Percentiles rank a stretch among this genome's conserved stretches.
These are phyloP conservation scores for Scytalidium lignicola DNA, from an alignment of 2,329 filamentous ascomycete genomes.

Conservation along the genomic window DNA sequence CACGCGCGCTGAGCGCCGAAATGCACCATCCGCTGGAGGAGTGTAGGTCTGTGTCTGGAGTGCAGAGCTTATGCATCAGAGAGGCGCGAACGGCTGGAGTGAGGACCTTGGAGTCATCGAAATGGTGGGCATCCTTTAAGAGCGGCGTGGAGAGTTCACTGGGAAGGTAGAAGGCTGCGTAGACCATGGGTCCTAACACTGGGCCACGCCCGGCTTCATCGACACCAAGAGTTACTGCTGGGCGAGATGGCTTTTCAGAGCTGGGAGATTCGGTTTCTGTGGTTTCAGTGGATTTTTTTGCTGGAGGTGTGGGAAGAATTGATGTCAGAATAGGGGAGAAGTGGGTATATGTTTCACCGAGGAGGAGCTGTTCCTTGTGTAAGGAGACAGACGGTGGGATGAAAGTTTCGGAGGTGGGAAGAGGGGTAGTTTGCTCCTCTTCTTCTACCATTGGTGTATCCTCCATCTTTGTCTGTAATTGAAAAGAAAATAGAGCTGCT, in stretches of 20 bases:
- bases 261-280: conserved; percentile 13
- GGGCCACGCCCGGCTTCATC: conserved; percentile 93
- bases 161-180: conserved; percentile 71
- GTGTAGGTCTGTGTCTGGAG: conserved; percentile 51
- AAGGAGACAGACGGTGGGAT: conserved; percentile 65
- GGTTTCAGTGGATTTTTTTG: conserved; percentile 7
- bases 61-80: conserved; percentile 68
- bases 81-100: conserved; percentile 71
- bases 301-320: conserved; percentile 39
- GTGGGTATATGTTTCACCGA: conserved; percentile 65
- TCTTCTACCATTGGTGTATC: conserved; percentile 27
- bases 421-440: conserved; percentile 28
- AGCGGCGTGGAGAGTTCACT: conserved; percentile 64
- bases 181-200: conserved; percentile 79
- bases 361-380: conserved; percentile 41
- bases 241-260: conserved; percentile 30
- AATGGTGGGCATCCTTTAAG: conserved; percentile 73
- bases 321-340: conserved; percentile 62
- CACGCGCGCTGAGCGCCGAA: conserved; percentile 66
- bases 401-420: conserved; percentile 37
- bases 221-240: conserved; percentile 75
- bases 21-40: conserved; percentile 78
- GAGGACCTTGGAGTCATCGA: conserved; percentile 93
- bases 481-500: neutral
- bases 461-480: conserved; percentile 26